phyloP scores from a whole-genome alignment of 1,284 basidiomycete species.

The Quambalaria eucalypti region DNA sequence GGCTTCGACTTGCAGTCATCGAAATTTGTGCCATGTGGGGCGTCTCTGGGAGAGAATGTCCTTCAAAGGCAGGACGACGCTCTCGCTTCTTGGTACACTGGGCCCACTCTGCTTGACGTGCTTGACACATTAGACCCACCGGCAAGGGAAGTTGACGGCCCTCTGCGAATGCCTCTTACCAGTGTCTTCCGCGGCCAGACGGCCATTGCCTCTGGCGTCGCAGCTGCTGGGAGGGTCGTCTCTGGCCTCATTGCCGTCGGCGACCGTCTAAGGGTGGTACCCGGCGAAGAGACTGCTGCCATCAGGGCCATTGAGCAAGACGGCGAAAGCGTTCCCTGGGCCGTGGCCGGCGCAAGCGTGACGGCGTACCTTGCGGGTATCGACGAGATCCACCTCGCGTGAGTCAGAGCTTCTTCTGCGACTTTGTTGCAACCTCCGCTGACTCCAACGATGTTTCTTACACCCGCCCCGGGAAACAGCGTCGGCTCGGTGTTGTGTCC shows the following conservation, averaged over 20 bases:
- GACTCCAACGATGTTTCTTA: not conserved
- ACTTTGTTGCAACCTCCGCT: not conserved
- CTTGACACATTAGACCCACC: slow-evolving; percentile 65
- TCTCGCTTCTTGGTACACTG: slow-evolving; percentile 70
- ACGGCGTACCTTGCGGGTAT: slow-evolving; percentile 75
- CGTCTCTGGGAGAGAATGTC: slow-evolving; percentile 83
- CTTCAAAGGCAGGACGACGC: slow-evolving; percentile 53
- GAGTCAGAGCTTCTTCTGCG: slow-evolving; percentile 3
- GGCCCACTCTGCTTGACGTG: slow-evolving; percentile 72
- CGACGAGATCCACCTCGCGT: slow-evolving; percentile 69
- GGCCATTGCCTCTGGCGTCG: slow-evolving; percentile 61
- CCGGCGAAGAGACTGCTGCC: slow-evolving; percentile 79
- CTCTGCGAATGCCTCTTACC: slow-evolving; percentile 78
- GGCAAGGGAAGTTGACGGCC: slow-evolving; percentile 62
- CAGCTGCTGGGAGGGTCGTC: slow-evolving; percentile 75
- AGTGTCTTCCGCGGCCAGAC: slow-evolving; percentile 87
- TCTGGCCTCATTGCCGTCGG: slow-evolving; percentile 85
- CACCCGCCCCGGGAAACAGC: slow-evolving; percentile 43
- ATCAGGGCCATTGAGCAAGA: slow-evolving; percentile 78
- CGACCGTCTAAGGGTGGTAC: slow-evolving; percentile 72
- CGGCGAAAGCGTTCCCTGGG: slow-evolving; percentile 70
- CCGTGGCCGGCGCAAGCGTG: slow-evolving; percentile 77
- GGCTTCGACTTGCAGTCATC: slow-evolving; percentile 74
- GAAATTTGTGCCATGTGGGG: slow-evolving; percentile 78
- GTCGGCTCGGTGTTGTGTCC: slow-evolving; percentile 86